Evolutionary conservation across 1,284 basidiomycete species (phyloP), one percentile per base, ranked within the genome.

Genomic region (Pholiota adiposa): DNA sequence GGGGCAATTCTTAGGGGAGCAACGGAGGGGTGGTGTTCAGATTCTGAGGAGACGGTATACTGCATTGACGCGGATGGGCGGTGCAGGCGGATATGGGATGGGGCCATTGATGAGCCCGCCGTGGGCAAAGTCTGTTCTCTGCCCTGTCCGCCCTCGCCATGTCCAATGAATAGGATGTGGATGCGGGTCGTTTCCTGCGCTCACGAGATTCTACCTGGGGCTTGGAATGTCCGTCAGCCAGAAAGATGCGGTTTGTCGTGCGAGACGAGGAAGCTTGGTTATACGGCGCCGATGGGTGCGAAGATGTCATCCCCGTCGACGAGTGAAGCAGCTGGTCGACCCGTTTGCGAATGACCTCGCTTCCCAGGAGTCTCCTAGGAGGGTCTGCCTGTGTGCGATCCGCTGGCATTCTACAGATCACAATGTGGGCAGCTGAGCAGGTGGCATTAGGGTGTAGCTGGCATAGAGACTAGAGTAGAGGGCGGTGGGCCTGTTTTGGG

Each of bases 181-280:
- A 40, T 14, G 34, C 33, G 11, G 50, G 41, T 18, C 65, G 65
- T 59, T 69, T 72, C 61, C 68, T 71, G 46, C 70, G 62, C 53
- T 68, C 71, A 16, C 65, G 50, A 25, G 67, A 51, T 27, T 46
- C 25, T 5, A 23, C 12, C 44, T 27, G 44, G n/a, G 44, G 50
- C 14, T 12, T 34, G 6, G 33, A 23, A 16, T 46, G 44, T 4
- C 23, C 16, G 16, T 46, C 44, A 16, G 25, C 44, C 1, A 46
- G 14, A 4, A 12, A 27, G 23, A 27, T n/a, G 11, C 44, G 21
- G 14, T 46, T 23, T 3, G 44, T 16, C 12, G 44, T 25, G 27
- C 25, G 44, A 29, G 25, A 14, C 4, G 8, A 21, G 16, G 44
- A 46, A 12, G 12, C 12, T 3, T 27, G 23, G n/a, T 2, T 8